Base-by-base conservation (phyloP, 768 basidiomycete species). In the Floccularia luteovirens region DNA sequence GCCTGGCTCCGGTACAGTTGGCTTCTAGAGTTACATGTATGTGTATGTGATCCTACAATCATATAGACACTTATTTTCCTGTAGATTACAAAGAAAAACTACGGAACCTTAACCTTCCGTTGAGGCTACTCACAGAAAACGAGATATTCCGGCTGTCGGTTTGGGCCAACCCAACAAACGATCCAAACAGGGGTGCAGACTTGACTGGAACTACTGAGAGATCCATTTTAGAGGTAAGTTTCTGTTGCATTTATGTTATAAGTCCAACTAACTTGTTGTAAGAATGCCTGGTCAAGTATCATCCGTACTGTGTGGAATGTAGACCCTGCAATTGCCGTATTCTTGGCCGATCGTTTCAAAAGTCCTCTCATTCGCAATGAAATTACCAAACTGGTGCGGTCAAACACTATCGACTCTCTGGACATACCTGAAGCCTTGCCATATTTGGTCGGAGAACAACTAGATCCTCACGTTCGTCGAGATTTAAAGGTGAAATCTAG, bases 261-360 rank as follows among this genome's bases (percentile, higher is more conserved):
- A 31, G 28, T 28, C 4, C 20, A 19, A 20, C 17, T 39, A 36
- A 31, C 17, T 43, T 13, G 16, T 31, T 21, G 38, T 31, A 42
- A 88, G 80, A 59, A 61, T 21, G 59, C 75, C 14, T 92, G 90
- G 92, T 56, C 74, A 19, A 59, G 61, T n/a, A 54, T 84, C 14
- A 67, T 84, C 25, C 78, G 79, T 2, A 83, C 75, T 38, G 70
- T 83, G 0, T 98, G 94, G 96, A 72, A 77, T 37, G 62, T 89
- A 24, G 70, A 87, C 50, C 89, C 96, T 4, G 81, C 83, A 1
- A 78, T 96, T 46, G 85, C 85, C 0, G 68, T 98, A 5, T 72
- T 84, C 51, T 68, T 97, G 48, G 72, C 75, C n/a, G 92, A 94
- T 58, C 83, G 96, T 7, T 91, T 96, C 73, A 91, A 87, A 57